Base-by-base conservation (phyloP, 176 grass and related monocot genomes). In the Eremochloa ophiuroides region DNA sequence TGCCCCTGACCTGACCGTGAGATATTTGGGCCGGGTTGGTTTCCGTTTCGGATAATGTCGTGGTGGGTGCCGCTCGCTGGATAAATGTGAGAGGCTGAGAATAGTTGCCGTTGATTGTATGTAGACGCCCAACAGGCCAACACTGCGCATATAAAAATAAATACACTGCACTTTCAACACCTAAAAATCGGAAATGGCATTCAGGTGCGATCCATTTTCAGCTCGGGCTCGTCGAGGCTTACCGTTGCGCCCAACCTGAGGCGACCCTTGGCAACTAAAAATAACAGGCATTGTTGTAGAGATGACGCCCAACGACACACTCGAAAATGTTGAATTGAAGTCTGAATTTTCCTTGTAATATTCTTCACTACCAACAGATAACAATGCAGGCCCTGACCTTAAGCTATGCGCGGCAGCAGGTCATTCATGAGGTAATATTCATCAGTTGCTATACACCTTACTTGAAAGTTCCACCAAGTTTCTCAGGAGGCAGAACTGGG, bases 1-100 rank as follows among this genome's bases (percentile, higher is more conserved):
- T 75, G 44, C 71, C 81, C 61, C 71, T 56, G 40, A 2, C 25
- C 65, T 51, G 61, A 1, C 22, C 25, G 40, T 17, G 30, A 66
- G 10, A 22, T 75, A 18, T 83, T 56, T 83, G 55, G 82, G 38
- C 80, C 77, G 42, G 18, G 3, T 63, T 64, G 27, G 33, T 70
- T 77, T 78, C 61, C 56, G 37, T 42, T 72, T 72, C 74, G 86
- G 80, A 87, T 83, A 83, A 88, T 6, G 40, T 71, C n/a, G n/a
- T n/a, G n/a, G 65, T 48, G 44, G 48, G 85, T 13, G 53, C 10
- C 22, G 60, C 62, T 75, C 48, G 35, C 50, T 34, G 64, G 85
- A 87, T 51, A 77, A 77, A 87, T 75, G 51, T 12, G 33, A 67
- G 65, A 20, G 65, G 65, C 65, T 67, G 34, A 38, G n/a, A 25